Evolutionary conservation across 805 yeast species (phyloP).

Genomic region (Wickerhamiella qilinensis): DNA sequence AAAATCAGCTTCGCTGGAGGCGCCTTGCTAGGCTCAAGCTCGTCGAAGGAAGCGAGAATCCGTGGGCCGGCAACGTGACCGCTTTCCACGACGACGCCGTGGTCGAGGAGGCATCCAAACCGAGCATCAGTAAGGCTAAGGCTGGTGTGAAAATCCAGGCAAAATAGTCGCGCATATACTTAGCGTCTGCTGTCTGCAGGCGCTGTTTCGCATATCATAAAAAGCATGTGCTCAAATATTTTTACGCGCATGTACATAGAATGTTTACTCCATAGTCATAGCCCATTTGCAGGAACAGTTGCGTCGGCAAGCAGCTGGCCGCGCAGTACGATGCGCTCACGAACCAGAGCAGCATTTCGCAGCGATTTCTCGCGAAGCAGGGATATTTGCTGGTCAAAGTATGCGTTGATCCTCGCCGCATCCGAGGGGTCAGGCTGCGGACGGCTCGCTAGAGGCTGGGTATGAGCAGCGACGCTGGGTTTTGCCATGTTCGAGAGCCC

Average conservation of each 20-base stretch:
- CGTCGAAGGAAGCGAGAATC: conserved; percentile 77
- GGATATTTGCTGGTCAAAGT: not conserved
- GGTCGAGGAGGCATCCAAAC: not conserved
- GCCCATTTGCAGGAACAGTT: not conserved
- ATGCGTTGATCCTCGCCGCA: not conserved
- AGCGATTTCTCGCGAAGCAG: not conserved
- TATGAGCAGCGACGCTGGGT: too few species aligned
- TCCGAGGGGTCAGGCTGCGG: too few species aligned
- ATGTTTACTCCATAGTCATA: too few species aligned
- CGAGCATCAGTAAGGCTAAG: conserved; percentile 1
- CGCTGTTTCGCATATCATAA: too few species aligned
- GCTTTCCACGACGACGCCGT: conserved; percentile 64
- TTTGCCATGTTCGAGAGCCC: too few species aligned
- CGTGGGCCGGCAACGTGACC: conserved; percentile 64
- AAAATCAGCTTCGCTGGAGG: conserved; percentile 61
- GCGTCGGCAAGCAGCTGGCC: not conserved
- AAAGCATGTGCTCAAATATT: too few species aligned
- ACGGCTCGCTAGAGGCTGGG: too few species aligned
- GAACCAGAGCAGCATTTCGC: not conserved
- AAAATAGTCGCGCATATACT: too few species aligned
- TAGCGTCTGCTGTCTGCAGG: too few species aligned
- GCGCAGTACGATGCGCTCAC: conserved; percentile 3
- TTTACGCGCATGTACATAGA: too few species aligned
- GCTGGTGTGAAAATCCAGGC: not conserved
- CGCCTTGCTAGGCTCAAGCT: conserved; percentile 76